These are phyloP conservation scores for Pelagomonas calceolata DNA, from an alignment of 108 stramenopile species.

Conservation along the genomic window DNA sequence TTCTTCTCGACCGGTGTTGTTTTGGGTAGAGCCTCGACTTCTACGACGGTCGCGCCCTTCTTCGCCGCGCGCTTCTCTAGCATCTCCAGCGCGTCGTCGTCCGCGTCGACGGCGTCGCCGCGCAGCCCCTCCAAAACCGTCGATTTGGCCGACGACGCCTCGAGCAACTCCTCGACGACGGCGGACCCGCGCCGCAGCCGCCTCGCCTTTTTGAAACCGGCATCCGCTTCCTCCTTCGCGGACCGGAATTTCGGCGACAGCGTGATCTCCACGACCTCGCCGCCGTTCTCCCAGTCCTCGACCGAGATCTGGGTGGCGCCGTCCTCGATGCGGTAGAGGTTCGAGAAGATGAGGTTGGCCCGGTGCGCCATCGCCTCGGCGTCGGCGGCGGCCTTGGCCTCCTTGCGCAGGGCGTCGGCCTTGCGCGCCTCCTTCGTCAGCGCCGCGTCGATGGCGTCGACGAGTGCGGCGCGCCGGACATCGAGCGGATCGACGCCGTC, in stretches of 20 bases:
- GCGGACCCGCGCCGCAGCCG: conserved; percentile 65
- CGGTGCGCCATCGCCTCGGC: background rate
- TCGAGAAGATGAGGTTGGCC: background rate
- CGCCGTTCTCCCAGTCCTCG: background rate
- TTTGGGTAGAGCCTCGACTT: background rate
- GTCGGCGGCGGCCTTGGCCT: background rate
- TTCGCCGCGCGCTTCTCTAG: conserved; percentile 3
- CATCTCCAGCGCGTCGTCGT: conserved; percentile 14
- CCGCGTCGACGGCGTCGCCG: conserved; percentile 35
- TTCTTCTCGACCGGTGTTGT: conserved; percentile 24
- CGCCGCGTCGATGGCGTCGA: background rate
- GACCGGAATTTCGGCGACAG: background rate
- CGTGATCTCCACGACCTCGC: background rate
- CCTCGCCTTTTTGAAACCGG: conserved; percentile 58
- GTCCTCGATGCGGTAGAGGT: background rate
- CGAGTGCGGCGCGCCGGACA: too few relatives aligned
- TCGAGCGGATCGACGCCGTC: too few relatives aligned
- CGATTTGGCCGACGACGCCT: conserved; percentile 35
- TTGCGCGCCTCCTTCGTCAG: background rate
- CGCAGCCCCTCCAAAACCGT: conserved; percentile 37
- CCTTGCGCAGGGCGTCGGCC: background rate
- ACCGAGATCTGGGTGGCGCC: background rate
- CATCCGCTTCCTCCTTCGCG: conserved; percentile 36
- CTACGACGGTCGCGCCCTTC: conserved; percentile 17
- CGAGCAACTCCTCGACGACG: conserved; percentile 49